Base-by-base conservation (phyloP, 169 alveolate species). In the Eimeria tenella region DNA sequence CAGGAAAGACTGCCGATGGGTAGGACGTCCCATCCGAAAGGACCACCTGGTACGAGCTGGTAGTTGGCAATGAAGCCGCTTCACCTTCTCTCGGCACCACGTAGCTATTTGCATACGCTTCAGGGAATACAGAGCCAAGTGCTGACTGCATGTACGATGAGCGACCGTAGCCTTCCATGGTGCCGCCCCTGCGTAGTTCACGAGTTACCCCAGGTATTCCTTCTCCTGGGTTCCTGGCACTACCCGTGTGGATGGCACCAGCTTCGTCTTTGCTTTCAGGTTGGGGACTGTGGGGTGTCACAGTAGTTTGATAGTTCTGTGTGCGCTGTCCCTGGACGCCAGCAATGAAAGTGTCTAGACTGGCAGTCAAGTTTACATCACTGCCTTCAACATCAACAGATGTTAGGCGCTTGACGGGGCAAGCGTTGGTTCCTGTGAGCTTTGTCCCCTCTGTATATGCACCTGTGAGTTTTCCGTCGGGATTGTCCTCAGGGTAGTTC, bases 21-120 rank as follows among this genome's bases (percentile, higher is more conserved):
- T 83, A 83, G 58, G 91, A 83, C 25, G 91, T 83, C 77, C 91
- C 91, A 42, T 83, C 91, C 58, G 91, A 83, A 8, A 83, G 91
- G 77, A 83, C 91, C n/a, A 83, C 91, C 62, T 83, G 91, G 60
- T 83, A 83, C 10, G 91, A 83, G 79, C 79, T 83, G 52, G 91
- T 4, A 13, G 91, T 77, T 42, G 91, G 77, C 77, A 62, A 31
- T 9, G 77, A 25, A 15, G 91, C 15, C 55, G 77, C n/a, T 17
- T 62, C 91, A 5, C 91, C 91, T 83, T 70, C 91, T 49, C 68
- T 70, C 10, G 79, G 21, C n/a, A 83, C 60, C 15, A 31, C 79
- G 53, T 83, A 83, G 49, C 63, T 31, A 25, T 83, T 83, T 60
- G 91, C 42, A 53, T 83, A 83, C 58, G 91, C 79, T 60, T 58